phyloP scores from a whole-genome alignment of 768 basidiomycete genomes.

The Trichaptum fuscoviolaceum region DNA sequence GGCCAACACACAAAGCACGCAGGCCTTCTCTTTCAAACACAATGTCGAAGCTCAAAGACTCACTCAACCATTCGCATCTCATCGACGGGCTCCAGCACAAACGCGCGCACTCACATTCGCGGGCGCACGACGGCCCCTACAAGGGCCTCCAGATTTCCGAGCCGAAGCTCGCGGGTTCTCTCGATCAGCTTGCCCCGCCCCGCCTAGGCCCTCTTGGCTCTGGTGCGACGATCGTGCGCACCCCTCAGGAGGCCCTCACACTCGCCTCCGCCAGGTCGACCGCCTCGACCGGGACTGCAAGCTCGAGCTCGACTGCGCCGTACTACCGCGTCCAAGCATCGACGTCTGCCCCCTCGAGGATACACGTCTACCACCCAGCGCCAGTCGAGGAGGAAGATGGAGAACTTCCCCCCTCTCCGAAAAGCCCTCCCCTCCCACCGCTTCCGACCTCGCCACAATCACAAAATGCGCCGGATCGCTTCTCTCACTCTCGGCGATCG shows the following conservation, averaged over 20 bases:
- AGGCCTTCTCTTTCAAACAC: not conserved
- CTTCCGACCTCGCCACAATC: slow-evolving; percentile 16
- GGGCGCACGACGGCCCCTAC: not conserved
- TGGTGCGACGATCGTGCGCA: slow-evolving; percentile 72
- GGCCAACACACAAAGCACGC: not conserved
- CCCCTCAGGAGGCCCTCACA: slow-evolving; percentile 71
- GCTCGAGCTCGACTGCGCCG: not conserved
- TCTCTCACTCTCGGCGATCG: not conserved
- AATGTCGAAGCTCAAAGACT: not conserved
- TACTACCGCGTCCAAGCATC: slow-evolving; percentile 1
- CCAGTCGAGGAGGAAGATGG: slow-evolving; percentile 4
- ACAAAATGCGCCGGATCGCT: not conserved
- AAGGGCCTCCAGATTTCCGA: not conserved
- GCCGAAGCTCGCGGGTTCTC: not conserved
- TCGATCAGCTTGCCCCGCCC: slow-evolving; percentile 8
- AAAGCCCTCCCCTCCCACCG: slow-evolving; percentile 21
- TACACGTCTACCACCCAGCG: slow-evolving; percentile 5
- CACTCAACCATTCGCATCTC: not conserved
- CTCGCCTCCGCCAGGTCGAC: slow-evolving; percentile 18
- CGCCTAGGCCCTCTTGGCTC: slow-evolving; percentile 54
- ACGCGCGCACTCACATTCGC: slow-evolving; percentile 2
- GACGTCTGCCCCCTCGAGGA: slow-evolving; percentile 5
- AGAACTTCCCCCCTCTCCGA: slow-evolving; percentile 16
- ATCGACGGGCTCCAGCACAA: not conserved
- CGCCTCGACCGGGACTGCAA: not conserved